Evolutionary conservation across 306 rosid species (phyloP).

Genomic region (Morella rubra): DNA sequence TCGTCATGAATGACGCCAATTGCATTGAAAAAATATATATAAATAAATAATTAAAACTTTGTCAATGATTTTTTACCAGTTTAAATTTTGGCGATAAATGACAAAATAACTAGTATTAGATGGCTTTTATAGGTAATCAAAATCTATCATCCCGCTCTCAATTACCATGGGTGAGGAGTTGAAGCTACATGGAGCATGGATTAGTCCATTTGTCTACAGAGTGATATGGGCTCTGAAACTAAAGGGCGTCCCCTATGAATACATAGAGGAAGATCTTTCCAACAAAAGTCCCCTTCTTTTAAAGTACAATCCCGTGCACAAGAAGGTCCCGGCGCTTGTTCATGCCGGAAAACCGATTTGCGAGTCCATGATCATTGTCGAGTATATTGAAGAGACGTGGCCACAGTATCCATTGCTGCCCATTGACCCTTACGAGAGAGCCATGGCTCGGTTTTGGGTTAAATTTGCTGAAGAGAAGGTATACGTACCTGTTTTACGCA

Average conservation of each 20-base stretch:
- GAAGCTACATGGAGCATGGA: constrained; percentile 51
- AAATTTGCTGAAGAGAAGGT: constrained; percentile 39
- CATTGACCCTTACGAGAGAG: constrained; percentile 37
- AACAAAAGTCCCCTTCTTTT: constrained; percentile 45
- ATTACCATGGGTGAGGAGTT: constrained; percentile 24
- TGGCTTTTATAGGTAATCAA: too few species aligned
- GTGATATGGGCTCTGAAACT: constrained; percentile 50
- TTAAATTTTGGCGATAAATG: too few species aligned
- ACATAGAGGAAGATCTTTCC: constrained; percentile 50
- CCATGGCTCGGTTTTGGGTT: constrained; percentile 52
- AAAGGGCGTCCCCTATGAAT: constrained; percentile 49
- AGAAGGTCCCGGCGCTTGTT: constrained; percentile 53
- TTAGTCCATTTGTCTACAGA: constrained; percentile 45
- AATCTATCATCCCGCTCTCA: too few species aligned
- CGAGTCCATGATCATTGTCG: constrained; percentile 50
- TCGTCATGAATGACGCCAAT: too few species aligned
- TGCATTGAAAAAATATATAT: too few species aligned
- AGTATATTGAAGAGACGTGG: constrained; percentile 56
- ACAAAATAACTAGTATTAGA: too few species aligned
- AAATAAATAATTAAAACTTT: too few species aligned
- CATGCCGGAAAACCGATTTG: constrained; percentile 49
- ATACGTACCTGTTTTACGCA: neutral
- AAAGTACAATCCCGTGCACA: constrained; percentile 47
- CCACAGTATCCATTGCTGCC: constrained; percentile 45
- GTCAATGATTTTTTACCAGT: too few species aligned